Conservation (phyloP, 371 early-diverging fungal genomes). For the Funneliformis caledonium region DNA sequence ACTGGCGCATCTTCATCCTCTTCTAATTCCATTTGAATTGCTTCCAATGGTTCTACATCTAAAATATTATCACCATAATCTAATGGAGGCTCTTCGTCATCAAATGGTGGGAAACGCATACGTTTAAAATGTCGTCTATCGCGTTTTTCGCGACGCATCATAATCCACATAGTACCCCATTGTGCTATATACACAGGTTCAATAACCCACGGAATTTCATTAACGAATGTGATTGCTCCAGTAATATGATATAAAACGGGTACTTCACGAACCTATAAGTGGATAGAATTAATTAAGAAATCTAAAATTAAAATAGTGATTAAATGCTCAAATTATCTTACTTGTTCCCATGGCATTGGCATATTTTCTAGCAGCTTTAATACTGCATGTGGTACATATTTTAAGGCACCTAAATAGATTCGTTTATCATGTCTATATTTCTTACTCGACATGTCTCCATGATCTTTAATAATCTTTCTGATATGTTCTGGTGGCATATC, state of each 20-base stretch:
- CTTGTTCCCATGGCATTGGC: slow-evolving; percentile 99
- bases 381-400: slow-evolving; percentile 98
- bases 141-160: slow-evolving; percentile 98
- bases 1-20: slow-evolving; percentile 94
- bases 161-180: slow-evolving; percentile 99
- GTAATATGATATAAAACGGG: slow-evolving; percentile 98
- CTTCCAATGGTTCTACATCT: slow-evolving; percentile 96
- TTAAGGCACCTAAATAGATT: slow-evolving; percentile 96
- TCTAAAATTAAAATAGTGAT: background rate
- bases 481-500: slow-evolving; percentile 98
- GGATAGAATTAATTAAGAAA: background rate
- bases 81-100: slow-evolving; percentile 97
- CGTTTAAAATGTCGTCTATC: slow-evolving; percentile 98
- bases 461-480: slow-evolving; percentile 95
- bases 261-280: slow-evolving; percentile 80
- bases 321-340: slow-evolving; percentile 32
- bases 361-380: slow-evolving; percentile 97
- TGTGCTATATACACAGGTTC: slow-evolving; percentile 97
- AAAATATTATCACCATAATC: slow-evolving; percentile 98
- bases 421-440: slow-evolving; percentile 97
- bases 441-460: slow-evolving; percentile 98
- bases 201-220: slow-evolving; percentile 94
- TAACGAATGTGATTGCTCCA: slow-evolving; percentile 98
- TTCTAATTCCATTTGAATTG: slow-evolving; percentile 98
- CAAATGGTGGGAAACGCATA: slow-evolving; percentile 98